Percentiles rank a stretch among this genome's conserved stretches.
Evolutionary conservation across 129 eudicot genomes (phyloP).

Genomic region (Cynara cardunculus): DNA sequence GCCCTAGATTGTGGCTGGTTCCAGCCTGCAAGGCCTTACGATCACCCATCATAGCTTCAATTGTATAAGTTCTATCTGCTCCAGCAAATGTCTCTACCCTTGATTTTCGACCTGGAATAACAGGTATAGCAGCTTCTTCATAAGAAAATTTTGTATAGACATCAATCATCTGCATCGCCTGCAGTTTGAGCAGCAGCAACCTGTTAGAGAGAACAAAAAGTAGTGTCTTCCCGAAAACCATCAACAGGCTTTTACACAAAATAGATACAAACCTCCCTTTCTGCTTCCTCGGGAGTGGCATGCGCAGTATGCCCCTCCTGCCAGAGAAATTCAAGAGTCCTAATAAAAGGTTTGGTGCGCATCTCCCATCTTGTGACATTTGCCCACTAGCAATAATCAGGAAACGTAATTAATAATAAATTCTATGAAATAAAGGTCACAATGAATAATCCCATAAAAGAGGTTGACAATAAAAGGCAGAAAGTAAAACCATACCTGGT

Average conservation of each 20-base stretch:
- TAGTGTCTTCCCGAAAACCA: neutral
- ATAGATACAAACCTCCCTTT: conserved; percentile 60
- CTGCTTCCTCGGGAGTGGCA: conserved; percentile 90
- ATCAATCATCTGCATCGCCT: conserved; percentile 96
- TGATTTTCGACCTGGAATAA: conserved; percentile 91
- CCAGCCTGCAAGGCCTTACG: conserved; percentile 97
- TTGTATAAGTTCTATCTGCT: conserved; percentile 87
- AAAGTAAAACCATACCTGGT: conserved; percentile 57
- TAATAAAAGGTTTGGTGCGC: conserved; percentile 96
- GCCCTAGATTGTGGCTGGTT: conserved; percentile 98
- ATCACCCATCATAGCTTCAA: conserved; percentile 99
- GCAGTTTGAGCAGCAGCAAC: conserved; percentile 36
- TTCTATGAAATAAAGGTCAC: neutral
- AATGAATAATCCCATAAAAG: neutral
- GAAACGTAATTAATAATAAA: neutral
- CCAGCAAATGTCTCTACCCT: conserved; percentile 98
- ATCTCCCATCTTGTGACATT: conserved; percentile 99
- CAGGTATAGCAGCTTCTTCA: conserved; percentile 98
- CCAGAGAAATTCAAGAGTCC: conserved; percentile 98
- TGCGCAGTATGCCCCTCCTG: conserved; percentile 99
- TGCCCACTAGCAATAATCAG: conserved; percentile 65
- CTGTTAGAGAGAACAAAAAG: conserved; percentile 14
- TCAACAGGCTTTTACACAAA: neutral
- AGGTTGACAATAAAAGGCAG: neutral
- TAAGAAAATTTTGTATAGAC: conserved; percentile 83